Conservation (phyloP, 768 basidiomycete genomes). For the Amanita pseudoporphyria region DNA sequence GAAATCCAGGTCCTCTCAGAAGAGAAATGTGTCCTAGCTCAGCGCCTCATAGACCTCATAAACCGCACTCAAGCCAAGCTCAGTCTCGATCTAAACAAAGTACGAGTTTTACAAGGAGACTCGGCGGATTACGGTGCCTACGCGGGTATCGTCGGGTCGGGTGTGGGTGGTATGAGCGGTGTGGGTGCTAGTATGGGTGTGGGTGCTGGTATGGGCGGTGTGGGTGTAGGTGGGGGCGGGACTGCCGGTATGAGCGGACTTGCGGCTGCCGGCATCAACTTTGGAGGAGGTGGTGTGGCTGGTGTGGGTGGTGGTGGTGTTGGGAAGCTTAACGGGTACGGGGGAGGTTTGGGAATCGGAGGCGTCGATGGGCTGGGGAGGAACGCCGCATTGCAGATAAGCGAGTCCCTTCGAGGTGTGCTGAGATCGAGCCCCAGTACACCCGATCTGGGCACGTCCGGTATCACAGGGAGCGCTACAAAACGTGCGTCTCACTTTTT, state of each 20-base stretch:
- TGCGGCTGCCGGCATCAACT: too few relatives aligned
- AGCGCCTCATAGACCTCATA: slow-evolving; percentile 40
- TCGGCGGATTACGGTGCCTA: slow-evolving; percentile 20
- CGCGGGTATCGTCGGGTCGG: slow-evolving; percentile 8
- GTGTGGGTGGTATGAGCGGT: background rate
- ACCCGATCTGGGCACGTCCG: slow-evolving; percentile 13
- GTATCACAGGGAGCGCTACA: slow-evolving; percentile 17
- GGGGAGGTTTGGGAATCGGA: background rate
- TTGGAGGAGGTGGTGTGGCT: too few relatives aligned
- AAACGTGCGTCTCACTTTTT: slow-evolving; percentile 27
- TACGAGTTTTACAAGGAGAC: slow-evolving; percentile 39
- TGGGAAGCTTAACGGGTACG: background rate
- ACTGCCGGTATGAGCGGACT: too few relatives aligned
- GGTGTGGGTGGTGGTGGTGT: background rate
- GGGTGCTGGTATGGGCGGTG: background rate
- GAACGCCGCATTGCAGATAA: slow-evolving; percentile 30
- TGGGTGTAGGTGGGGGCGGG: background rate
- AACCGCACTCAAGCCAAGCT: slow-evolving; percentile 37
- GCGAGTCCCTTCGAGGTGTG: slow-evolving; percentile 34
- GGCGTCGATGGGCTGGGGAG: slow-evolving; percentile 12
- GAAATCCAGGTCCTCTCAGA: slow-evolving; percentile 34
- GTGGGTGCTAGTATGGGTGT: background rate
- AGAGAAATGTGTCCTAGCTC: slow-evolving; percentile 38
- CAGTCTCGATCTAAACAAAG: slow-evolving; percentile 39
- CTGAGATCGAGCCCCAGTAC: slow-evolving; percentile 23